Evolutionary conservation across 225 moss, liverwort and hornwort genomes (phyloP), one percentile per base, ranked within the genome.

Genomic region (Sphagnum contortum): DNA sequence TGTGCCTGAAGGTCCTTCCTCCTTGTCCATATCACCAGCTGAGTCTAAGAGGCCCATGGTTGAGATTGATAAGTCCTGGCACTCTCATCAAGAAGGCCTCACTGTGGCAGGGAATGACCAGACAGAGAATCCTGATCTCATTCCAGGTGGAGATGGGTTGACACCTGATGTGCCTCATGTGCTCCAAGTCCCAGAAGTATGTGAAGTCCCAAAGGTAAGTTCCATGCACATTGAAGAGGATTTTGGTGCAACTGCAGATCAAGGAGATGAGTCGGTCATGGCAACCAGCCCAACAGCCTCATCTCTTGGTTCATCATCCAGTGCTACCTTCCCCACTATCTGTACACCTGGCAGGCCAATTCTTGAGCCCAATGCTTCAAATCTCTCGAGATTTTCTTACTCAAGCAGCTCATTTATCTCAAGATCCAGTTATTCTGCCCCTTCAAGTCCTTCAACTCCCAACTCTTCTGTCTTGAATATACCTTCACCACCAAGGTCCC

Each of bases 401-500:
- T 78, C 80, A 65, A 74, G 77, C 62, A 71, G 74, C 57, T 58
- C 58, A 12, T 55, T 83, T 48, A 61, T 73, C 66, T 72, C 77
- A 49, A 60, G 72, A 3, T 72, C 74, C 52, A 83, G 80, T 57
- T 65, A 8, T 60, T 80, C 83, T 44, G 80, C 77, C 14, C 62
- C 69, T 53, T 46, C 57, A 57, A 74, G 75, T 47, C 62, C 69
- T 53, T 46, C 57, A 57, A 74, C 77, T 47, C 74, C 74, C 4
- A 72, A 70, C 46, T 77, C 80, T 57, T 80, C 80, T 72, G 62
- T 70, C 12, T 83, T 80, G 60, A 71, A 70, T 57, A 70, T 77
- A 60, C 80, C 80, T 49, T 80, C 77, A 57, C 80, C 80, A 45
- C 75, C 77, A 62, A 72, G 72, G 56, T 80, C 74, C 44, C 73